phyloP scores from a whole-genome alignment of 2,329 filamentous ascomycete species.

The Aspergillus aculeatus region DNA sequence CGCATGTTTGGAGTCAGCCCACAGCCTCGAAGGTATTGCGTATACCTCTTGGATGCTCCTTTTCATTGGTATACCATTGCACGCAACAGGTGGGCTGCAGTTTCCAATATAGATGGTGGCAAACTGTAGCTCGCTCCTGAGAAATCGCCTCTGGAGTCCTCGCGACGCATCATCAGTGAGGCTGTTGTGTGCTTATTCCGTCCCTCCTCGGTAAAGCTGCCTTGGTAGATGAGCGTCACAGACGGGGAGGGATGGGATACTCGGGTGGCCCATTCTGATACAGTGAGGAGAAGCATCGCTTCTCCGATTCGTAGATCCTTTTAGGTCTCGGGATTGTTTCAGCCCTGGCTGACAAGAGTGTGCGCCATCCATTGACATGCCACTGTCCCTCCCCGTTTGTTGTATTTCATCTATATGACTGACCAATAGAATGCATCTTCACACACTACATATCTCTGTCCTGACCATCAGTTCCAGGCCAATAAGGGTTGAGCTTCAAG shows the following conservation, averaged over 20 bases:
- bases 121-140: neutral
- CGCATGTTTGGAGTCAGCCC: neutral
- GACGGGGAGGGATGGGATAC: neutral
- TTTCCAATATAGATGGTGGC: neutral
- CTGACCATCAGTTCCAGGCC: neutral
- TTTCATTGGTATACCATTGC: neutral
- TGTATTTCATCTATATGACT: neutral
- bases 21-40: neutral
- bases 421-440: neutral
- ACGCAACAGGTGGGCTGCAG: neutral
- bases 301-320: neutral
- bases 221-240: neutral
- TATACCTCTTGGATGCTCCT: neutral
- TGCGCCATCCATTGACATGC: neutral
- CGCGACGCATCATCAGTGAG: constrained; percentile 7
- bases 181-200: neutral
- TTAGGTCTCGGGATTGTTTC: neutral
- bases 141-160: neutral
- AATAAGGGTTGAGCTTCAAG: neutral
- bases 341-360: neutral
- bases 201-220: neutral
- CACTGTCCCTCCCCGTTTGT: neutral
- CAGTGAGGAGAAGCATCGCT: neutral
- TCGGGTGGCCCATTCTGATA: neutral
- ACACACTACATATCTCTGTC: neutral